Base-by-base conservation (phyloP, 176 grass and related monocot species). In the Bolboschoenus planiculmis region DNA sequence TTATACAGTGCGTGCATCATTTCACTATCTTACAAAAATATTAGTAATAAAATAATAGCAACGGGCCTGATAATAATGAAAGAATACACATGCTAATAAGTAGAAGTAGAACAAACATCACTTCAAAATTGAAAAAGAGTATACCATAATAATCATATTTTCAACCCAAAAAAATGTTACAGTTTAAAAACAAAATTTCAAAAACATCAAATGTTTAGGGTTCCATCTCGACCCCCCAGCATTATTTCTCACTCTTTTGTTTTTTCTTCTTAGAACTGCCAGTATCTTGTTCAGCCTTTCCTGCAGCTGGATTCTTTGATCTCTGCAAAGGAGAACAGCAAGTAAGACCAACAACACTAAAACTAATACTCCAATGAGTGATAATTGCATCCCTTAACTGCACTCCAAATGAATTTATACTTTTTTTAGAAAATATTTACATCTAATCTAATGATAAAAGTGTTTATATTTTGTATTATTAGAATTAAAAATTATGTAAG, bases 261-360 rank as follows among this genome's bases (percentile, higher is more conserved):
- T 81, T 84, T 88, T 93, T 93, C 82, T 91, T 87, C 23, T 16
- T 85, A 5, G 87, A 47, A 20, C 35, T 81, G 47, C 82, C 81
- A 18, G 21, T 46, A 27, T 80, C 36, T 67, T 81, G 46, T 36
- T 88, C 81, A 31, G 56, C 24, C n/a, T 88, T 86, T 80, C 87
- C 79, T 62, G 83, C 75, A 23, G 43, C 47, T 78, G 24, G 71
- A 40, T 79, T 88, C 29, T 36, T 67, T 29, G 72, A 81, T 65
- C 86, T 95, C 93, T 92, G 91, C 5, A 87, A 86, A 64, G 64
- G 11, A 86, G 4, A 24, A 74, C 7, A 51, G 37, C 39, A 47
- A 53, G 18, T 43, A 2, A 15, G 31, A 67, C 4, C 18, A 74
- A 63, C 80, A 33, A 68, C 47, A n/a, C 65, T 30, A 87, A 15